Evolutionary conservation across 768 basidiomycete genomes (phyloP).

Genomic region (Austroboletus eburneus): DNA sequence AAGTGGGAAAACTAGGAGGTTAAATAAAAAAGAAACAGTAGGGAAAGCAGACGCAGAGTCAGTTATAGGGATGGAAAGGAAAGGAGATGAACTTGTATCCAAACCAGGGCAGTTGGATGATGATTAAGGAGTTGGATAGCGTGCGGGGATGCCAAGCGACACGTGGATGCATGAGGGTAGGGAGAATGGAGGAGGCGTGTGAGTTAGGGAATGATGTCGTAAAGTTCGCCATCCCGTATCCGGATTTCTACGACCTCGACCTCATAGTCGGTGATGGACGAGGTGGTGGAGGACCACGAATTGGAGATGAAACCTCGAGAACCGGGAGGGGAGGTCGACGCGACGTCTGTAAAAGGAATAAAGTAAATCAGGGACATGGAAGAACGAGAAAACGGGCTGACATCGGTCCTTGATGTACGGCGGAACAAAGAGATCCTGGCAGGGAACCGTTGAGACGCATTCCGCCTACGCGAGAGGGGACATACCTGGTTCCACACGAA

Average conservation of each 20-base stretch:
- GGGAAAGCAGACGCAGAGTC: neutral
- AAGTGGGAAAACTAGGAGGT: neutral
- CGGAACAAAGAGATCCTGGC: slow-evolving; percentile 79
- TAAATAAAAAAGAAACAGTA: neutral
- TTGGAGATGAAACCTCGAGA: slow-evolving; percentile 61
- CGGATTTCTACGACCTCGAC: slow-evolving; percentile 87
- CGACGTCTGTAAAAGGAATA: slow-evolving; percentile 50
- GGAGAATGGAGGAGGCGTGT: neutral
- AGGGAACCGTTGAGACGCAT: slow-evolving; percentile 1
- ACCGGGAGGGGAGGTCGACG: slow-evolving; percentile 78
- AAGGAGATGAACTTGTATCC: slow-evolving; percentile 7
- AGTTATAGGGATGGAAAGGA: neutral
- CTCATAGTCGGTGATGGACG: slow-evolving; percentile 69
- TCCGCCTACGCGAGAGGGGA: no score
- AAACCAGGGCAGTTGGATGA: slow-evolving; percentile 9
- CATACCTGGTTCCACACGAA: slow-evolving; percentile 90
- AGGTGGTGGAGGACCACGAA: slow-evolving; percentile 64
- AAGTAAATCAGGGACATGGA: neutral
- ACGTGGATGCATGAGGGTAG: no score
- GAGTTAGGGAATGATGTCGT: slow-evolving; percentile 63
- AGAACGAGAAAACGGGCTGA: slow-evolving; percentile 39
- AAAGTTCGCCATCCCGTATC: slow-evolving; percentile 72
- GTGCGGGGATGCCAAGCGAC: neutral
- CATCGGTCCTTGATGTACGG: slow-evolving; percentile 90
- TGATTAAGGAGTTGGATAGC: slow-evolving; percentile 12